Percentiles rank a stretch among this genome's conserved stretches.
These are phyloP conservation scores for Picochlorum sp. DNA, from an alignment of 139 green algal genomes.

Conservation along the genomic window DNA sequence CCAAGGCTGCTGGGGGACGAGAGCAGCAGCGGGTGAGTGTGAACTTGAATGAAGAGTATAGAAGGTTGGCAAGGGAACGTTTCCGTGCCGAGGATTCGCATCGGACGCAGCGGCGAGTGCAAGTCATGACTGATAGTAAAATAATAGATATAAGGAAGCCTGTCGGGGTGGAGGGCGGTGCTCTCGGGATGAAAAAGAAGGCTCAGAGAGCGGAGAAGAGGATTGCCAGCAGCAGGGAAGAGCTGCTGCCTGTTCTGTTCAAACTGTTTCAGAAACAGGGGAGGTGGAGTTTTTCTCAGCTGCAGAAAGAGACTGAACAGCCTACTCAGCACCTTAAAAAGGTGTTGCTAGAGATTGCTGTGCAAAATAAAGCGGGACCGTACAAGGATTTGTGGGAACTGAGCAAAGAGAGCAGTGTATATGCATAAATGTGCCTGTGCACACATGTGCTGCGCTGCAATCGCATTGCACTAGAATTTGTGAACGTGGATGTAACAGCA, in stretches of 20 bases:
- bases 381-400: slow-evolving; percentile 45
- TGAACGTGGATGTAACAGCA: not conserved
- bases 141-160: slow-evolving; percentile 8
- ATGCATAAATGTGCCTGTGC: too few relatives aligned
- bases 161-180: not conserved
- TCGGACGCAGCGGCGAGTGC: slow-evolving; percentile 1
- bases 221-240: slow-evolving; percentile 18
- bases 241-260: slow-evolving; percentile 35
- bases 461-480: not conserved
- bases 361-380: slow-evolving; percentile 21
- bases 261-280: slow-evolving; percentile 41
- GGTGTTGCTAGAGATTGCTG: slow-evolving; percentile 20
- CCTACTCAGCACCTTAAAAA: slow-evolving; percentile 35
- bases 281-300: slow-evolving; percentile 36
- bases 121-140: slow-evolving; percentile 15
- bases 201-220: slow-evolving; percentile 10
- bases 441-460: too few relatives aligned
- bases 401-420: slow-evolving; percentile 22
- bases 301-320: slow-evolving; percentile 47
- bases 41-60: slow-evolving; percentile 18
- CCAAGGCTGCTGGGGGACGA: too few relatives aligned
- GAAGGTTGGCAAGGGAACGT: slow-evolving; percentile 16
- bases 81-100: not conserved
- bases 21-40: too few relatives aligned
- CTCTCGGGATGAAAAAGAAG: not conserved